Evolutionary conservation across 129 eudicot species (phyloP).

Genomic region (Flaveria linearis): DNA sequence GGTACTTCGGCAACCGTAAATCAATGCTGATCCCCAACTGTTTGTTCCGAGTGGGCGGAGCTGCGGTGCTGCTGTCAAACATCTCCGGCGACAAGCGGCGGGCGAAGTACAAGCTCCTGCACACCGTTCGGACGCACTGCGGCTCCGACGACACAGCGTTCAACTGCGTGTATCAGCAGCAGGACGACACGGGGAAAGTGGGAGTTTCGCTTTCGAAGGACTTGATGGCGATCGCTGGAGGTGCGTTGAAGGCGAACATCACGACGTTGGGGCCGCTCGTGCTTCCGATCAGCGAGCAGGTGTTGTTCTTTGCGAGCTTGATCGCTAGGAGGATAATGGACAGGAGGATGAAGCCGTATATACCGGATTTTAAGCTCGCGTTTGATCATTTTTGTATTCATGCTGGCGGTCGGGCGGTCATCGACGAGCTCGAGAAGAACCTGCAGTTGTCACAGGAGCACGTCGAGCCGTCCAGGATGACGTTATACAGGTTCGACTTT

Average conservation of each 20-base stretch:
- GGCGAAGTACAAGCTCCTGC: slow-evolving; percentile 52
- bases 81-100: slow-evolving; percentile 30
- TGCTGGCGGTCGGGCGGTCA: slow-evolving; percentile 70
- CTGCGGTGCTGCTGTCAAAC: slow-evolving; percentile 53
- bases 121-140: slow-evolving; percentile 55
- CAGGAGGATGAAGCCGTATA: slow-evolving; percentile 46
- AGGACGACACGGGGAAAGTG: slow-evolving; percentile 40
- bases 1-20: slow-evolving; percentile 64
- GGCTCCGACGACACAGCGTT: slow-evolving; percentile 52
- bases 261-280: slow-evolving; percentile 59
- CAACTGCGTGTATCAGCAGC: slow-evolving; percentile 58
- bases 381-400: slow-evolving; percentile 68
- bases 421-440: slow-evolving; percentile 65
- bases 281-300: slow-evolving; percentile 58
- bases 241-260: slow-evolving; percentile 54
- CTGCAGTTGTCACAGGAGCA: slow-evolving; percentile 45
- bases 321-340: slow-evolving; percentile 37
- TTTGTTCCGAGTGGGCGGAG: slow-evolving; percentile 57
- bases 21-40: slow-evolving; percentile 74
- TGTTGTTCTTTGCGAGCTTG: slow-evolving; percentile 44
- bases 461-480: slow-evolving; percentile 74
- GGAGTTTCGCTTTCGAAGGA: slow-evolving; percentile 64
- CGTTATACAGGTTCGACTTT: slow-evolving; percentile 46
- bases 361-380: slow-evolving; percentile 66
- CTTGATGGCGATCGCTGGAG: slow-evolving; percentile 62